phyloP scores from a whole-genome alignment of 2,329 filamentous ascomycete genomes.

The Hysterium pulicare region DNA sequence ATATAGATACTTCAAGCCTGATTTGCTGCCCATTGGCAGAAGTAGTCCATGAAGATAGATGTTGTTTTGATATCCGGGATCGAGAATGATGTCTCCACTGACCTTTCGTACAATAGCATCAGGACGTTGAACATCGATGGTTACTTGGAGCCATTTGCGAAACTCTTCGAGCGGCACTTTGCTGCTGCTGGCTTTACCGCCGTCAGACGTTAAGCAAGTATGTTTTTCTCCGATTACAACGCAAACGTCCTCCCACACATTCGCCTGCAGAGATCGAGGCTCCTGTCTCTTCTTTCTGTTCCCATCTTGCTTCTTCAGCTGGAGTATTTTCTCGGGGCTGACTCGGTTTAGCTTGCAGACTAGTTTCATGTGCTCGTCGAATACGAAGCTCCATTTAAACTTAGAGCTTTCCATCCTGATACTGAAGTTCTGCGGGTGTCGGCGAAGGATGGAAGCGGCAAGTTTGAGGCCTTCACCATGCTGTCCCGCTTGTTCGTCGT shows the following conservation, averaged over 20 bases:
- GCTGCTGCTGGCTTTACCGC: slow-evolving; percentile 1
- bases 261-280: slow-evolving; percentile 1
- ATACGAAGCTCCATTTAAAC: slow-evolving; percentile 6
- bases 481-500: slow-evolving; percentile 13
- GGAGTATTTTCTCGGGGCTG: background rate
- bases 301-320: slow-evolving; percentile 1
- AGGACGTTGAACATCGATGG: slow-evolving; percentile 6
- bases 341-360: slow-evolving; percentile 9
- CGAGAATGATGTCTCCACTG: slow-evolving; percentile 4
- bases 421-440: slow-evolving; percentile 10
- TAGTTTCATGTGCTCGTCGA: slow-evolving; percentile 7
- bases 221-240: slow-evolving; percentile 9
- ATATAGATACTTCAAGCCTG: slow-evolving; percentile 4
- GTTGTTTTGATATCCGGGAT: slow-evolving; percentile 4
- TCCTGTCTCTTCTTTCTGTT: background rate
- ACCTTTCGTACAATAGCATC: slow-evolving; percentile 1
- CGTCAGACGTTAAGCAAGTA: background rate
- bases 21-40: slow-evolving; percentile 6
- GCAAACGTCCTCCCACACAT: slow-evolving; percentile 14
- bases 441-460: slow-evolving; percentile 9
- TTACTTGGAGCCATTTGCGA: slow-evolving; percentile 1
- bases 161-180: slow-evolving; percentile 5
- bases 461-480: slow-evolving; percentile 22
- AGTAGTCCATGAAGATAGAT: slow-evolving; percentile 11
- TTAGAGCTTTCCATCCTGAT: slow-evolving; percentile 6